A percentile compares a stretch with the other conserved stretches of the same genome.
phyloP scores from a whole-genome alignment of 495 filamentous ascomycete genomes.

The Penicillium malachiteum region DNA sequence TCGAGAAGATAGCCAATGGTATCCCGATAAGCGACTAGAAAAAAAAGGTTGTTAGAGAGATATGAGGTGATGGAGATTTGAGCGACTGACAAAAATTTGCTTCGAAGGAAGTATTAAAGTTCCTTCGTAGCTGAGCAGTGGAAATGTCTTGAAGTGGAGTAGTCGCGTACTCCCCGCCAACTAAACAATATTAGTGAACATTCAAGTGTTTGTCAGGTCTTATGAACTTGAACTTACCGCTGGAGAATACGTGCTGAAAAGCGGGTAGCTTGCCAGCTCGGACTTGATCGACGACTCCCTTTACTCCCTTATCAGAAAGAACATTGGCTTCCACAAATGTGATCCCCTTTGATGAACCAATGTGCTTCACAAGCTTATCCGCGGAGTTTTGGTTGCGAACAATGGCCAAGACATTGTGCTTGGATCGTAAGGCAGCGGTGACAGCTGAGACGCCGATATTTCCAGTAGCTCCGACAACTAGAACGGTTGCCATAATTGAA shows the following conservation, averaged over 20 bases:
- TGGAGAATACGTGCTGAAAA: slow-evolving; percentile 42
- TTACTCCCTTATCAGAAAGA: slow-evolving; percentile 28
- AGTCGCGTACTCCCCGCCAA: slow-evolving; percentile 28
- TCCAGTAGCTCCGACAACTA: slow-evolving; percentile 42
- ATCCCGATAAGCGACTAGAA: slow-evolving; percentile 38
- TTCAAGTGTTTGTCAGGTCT: neutral
- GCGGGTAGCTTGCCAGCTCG: slow-evolving; percentile 33
- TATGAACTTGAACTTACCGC: slow-evolving; percentile 23
- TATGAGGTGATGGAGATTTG: neutral
- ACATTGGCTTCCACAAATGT: slow-evolving; percentile 35
- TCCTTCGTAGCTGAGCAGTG: slow-evolving; percentile 24
- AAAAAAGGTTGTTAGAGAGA: slow-evolving; percentile 2
- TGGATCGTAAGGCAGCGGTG: slow-evolving; percentile 26
- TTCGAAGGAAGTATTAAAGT: slow-evolving; percentile 35
- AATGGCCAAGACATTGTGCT: slow-evolving; percentile 36
- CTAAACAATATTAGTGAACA: slow-evolving; percentile 9
- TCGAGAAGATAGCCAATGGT: slow-evolving; percentile 38
- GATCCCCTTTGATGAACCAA: slow-evolving; percentile 34
- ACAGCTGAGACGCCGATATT: slow-evolving; percentile 42
- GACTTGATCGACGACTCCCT: slow-evolving; percentile 39
- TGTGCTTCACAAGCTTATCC: slow-evolving; percentile 34
- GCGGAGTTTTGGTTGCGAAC: slow-evolving; percentile 40
- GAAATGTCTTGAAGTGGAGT: slow-evolving; percentile 27
- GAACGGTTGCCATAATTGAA: slow-evolving; percentile 33
- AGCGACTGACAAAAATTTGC: slow-evolving; percentile 38